These are phyloP conservation scores for Rhypophila decipiens DNA, from an alignment of 495 filamentous ascomycete genomes.

Conservation along the genomic window DNA sequence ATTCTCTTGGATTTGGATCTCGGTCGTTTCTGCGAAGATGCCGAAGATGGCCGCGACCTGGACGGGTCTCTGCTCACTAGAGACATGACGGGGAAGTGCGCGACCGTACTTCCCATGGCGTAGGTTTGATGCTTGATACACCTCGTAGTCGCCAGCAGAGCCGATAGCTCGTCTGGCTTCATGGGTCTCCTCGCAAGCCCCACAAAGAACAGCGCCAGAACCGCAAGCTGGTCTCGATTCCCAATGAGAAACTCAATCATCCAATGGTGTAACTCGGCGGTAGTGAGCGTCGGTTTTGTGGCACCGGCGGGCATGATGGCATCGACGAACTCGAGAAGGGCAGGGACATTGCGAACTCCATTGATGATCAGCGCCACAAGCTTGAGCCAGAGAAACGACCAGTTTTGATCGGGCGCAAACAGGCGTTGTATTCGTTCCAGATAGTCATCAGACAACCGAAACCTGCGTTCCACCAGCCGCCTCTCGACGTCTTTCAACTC, in stretches of 20 bases:
- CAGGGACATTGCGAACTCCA: constrained; percentile 1
- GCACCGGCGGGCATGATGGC: background rate
- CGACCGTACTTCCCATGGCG: background rate
- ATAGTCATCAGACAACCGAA: constrained; percentile 3
- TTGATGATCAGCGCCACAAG: background rate
- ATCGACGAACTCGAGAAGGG: background rate
- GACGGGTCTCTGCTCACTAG: background rate
- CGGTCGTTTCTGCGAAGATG: too few relatives aligned
- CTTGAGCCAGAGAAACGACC: constrained; percentile 4
- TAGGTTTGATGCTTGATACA: background rate
- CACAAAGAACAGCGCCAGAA: constrained; percentile 3
- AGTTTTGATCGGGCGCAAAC: background rate
- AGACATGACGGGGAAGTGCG: background rate
- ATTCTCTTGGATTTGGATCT: too few relatives aligned
- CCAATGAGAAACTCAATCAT: constrained; percentile 3
- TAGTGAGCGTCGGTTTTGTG: background rate
- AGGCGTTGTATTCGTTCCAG: constrained; percentile 4
- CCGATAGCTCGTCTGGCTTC: constrained; percentile 1
- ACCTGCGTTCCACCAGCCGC: background rate
- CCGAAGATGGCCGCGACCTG: background rate
- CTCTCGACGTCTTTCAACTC: constrained; percentile 2
- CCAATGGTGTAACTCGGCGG: background rate
- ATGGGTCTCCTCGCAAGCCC: constrained; percentile 1
- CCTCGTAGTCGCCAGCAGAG: background rate
- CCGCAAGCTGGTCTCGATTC: constrained; percentile 3